A percentile compares a stretch with the other conserved stretches of the same genome.
phyloP scores from a whole-genome alignment of 495 filamentous ascomycete genomes.

The Platismatia glauca region DNA sequence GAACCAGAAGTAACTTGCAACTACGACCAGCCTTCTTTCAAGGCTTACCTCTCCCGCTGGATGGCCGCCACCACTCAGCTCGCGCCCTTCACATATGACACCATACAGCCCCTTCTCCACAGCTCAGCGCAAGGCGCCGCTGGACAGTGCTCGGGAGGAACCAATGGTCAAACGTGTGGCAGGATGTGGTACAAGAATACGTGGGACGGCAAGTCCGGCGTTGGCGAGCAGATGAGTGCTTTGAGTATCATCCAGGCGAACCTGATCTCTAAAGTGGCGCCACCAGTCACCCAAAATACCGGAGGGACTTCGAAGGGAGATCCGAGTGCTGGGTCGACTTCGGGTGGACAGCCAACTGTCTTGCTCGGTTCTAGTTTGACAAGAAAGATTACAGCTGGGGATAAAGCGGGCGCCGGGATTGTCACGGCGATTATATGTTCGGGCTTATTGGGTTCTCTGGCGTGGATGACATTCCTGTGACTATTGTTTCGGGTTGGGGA shows the following conservation, averaged over 20 bases:
- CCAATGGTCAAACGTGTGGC: constrained; percentile 54
- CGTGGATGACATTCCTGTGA: constrained; percentile 35
- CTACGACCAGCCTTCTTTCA: constrained; percentile 70
- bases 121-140: constrained; percentile 59
- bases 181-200: constrained; percentile 53
- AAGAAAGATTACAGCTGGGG: constrained; percentile 43
- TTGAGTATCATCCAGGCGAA: constrained; percentile 48
- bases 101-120: constrained; percentile 53
- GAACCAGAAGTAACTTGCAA: constrained; percentile 55
- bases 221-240: constrained; percentile 51
- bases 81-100: constrained; percentile 45
- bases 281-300: constrained; percentile 45
- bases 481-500: neutral
- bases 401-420: constrained; percentile 57
- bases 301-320: constrained; percentile 62
- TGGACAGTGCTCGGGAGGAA: constrained; percentile 50
- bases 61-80: constrained; percentile 64
- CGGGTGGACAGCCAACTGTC: constrained; percentile 14
- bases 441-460: constrained; percentile 41
- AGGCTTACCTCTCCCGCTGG: constrained; percentile 69
- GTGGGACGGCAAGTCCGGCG: constrained; percentile 53
- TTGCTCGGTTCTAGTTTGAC: constrained; percentile 23
- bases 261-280: constrained; percentile 35
- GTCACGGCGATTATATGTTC: constrained; percentile 50
- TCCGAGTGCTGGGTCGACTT: constrained; percentile 43